These are phyloP conservation scores for Suhomyces kilbournensis DNA, from an alignment of 805 yeast species.

Conservation along the genomic window DNA sequence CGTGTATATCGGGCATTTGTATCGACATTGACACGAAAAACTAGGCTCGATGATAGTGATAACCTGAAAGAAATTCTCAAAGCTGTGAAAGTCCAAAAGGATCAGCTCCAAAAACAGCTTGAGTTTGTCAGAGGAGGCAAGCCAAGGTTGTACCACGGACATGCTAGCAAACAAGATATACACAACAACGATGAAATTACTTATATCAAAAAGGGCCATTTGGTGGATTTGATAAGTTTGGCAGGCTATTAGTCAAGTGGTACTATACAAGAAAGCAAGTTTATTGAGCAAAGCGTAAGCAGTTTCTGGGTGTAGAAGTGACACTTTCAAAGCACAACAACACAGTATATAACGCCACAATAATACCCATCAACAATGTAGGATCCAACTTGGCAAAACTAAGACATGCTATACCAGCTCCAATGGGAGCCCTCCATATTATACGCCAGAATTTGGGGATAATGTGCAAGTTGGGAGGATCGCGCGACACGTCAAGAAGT, in stretches of 20 bases:
- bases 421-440: constrained; percentile 40
- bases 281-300: neutral
- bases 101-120: constrained; percentile 5
- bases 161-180: constrained; percentile 10
- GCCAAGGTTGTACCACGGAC: constrained; percentile 1
- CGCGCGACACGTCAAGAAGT: constrained; percentile 43
- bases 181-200: constrained; percentile 18
- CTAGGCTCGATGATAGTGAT: neutral
- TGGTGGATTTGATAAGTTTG: constrained; percentile 18
- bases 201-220: constrained; percentile 20
- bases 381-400: constrained; percentile 43
- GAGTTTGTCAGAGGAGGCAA: constrained; percentile 6
- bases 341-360: constrained; percentile 31
- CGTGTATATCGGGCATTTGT: constrained; percentile 14
- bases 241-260: neutral
- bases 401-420: constrained; percentile 35
- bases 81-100: constrained; percentile 1
- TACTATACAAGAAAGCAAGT: neutral
- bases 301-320: constrained; percentile 21
- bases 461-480: constrained; percentile 28
- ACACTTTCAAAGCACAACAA: constrained; percentile 38
- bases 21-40: constrained; percentile 5
- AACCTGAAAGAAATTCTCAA: neutral
- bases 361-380: constrained; percentile 42
- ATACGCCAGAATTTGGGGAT: constrained; percentile 38